Evolutionary conservation across 169 alveolate species (phyloP).

Genomic region (Plasmodium malariae): DNA sequence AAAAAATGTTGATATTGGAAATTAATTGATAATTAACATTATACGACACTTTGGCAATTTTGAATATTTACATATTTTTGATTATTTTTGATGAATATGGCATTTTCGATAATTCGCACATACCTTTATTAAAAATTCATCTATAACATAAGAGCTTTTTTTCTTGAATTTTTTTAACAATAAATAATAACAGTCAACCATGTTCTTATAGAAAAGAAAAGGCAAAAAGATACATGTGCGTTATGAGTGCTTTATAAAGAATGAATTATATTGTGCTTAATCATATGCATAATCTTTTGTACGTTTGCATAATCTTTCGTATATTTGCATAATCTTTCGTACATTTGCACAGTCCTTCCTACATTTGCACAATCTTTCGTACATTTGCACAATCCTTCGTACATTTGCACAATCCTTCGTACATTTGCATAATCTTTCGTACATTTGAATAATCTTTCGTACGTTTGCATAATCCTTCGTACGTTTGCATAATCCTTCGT

Average conservation of each 20-base stretch:
- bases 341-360: background rate
- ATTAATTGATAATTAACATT: background rate
- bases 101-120: background rate
- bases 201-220: conserved; percentile 15
- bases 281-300: background rate
- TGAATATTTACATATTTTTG: background rate
- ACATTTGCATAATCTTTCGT: background rate
- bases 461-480: background rate
- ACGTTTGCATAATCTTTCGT: background rate
- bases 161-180: conserved; percentile 56
- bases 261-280: too few relatives aligned
- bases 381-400: background rate
- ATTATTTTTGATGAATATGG: background rate
- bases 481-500: background rate
- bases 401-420: background rate
- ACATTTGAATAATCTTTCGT: background rate
- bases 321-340: background rate
- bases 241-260: background rate
- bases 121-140: conserved; percentile 72
- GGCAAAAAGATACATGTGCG: background rate
- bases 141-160: conserved; percentile 64
- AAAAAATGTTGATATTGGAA: background rate
- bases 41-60: background rate
- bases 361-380: background rate
- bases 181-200: conserved; percentile 62